phyloP scores from a whole-genome alignment of 345 rosid genomes.

The Salix arbutifolia region DNA sequence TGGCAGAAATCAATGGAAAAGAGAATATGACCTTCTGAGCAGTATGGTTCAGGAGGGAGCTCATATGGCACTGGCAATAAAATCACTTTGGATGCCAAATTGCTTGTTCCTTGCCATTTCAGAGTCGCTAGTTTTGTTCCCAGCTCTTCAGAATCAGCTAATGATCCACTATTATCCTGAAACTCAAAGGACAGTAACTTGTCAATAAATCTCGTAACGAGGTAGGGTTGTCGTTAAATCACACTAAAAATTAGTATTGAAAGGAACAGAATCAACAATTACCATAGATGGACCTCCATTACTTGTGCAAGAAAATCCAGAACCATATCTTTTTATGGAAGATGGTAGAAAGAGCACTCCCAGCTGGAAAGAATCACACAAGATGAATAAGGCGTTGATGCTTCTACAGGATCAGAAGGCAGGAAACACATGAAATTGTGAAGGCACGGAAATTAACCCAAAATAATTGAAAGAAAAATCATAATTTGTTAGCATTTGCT shows the following conservation, averaged over 20 bases:
- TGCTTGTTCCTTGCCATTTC: slow-evolving; percentile 44
- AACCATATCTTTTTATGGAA: slow-evolving; percentile 20
- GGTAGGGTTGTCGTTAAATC: neutral
- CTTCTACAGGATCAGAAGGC: neutral
- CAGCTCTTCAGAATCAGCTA: slow-evolving; percentile 18
- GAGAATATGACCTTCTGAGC: slow-evolving; percentile 52
- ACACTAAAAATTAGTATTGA: neutral
- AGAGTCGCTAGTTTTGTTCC: slow-evolving; percentile 60
- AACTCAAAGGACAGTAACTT: neutral
- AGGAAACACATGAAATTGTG: neutral
- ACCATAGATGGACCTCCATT: slow-evolving; percentile 35
- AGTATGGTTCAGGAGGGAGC: slow-evolving; percentile 71
- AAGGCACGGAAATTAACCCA: neutral
- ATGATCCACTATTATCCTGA: slow-evolving; percentile 23
- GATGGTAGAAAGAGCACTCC: slow-evolving; percentile 80
- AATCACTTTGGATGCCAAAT: slow-evolving; percentile 42
- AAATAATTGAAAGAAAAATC: neutral
- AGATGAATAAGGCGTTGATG: neutral
- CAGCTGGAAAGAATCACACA: slow-evolving; percentile 37
- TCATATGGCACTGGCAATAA: slow-evolving; percentile 72
- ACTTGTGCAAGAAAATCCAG: slow-evolving; percentile 58
- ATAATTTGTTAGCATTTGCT: neutral
- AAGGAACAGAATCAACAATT: neutral
- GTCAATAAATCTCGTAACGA: neutral
- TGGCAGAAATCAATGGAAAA: neutral